Percentiles rank a stretch among this genome's conserved stretches.
These are phyloP conservation scores for Gloeophyllum trabeum DNA, from an alignment of 768 basidiomycete species.

Conservation along the genomic window DNA sequence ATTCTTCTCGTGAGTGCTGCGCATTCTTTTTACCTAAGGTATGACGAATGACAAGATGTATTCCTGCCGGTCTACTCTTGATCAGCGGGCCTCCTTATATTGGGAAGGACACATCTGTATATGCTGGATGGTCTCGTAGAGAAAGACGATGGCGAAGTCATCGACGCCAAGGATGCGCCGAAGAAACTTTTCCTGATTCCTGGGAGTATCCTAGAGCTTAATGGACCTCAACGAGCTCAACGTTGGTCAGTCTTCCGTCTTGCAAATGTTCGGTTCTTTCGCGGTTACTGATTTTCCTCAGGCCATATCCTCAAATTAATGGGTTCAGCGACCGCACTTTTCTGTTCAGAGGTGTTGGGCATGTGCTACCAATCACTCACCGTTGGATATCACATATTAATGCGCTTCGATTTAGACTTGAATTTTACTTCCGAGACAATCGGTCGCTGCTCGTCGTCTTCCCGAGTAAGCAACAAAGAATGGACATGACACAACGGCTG, in stretches of 20 bases:
- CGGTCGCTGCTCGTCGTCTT: slow-evolving; percentile 82
- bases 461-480: slow-evolving; percentile 52
- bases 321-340: slow-evolving; percentile 75
- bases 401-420: slow-evolving; percentile 41
- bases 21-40: no score
- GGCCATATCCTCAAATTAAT: slow-evolving; percentile 71
- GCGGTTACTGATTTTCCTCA: slow-evolving; percentile 16
- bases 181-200: slow-evolving; percentile 74
- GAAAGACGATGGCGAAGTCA: slow-evolving; percentile 77
- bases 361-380: neutral
- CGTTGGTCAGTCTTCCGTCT: slow-evolving; percentile 47
- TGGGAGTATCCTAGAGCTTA: slow-evolving; percentile 72
- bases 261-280: neutral
- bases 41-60: no score
- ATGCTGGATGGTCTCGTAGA: slow-evolving; percentile 87
- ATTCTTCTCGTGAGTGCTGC: slow-evolving; percentile 70
- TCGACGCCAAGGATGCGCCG: slow-evolving; percentile 81
- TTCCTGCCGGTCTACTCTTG: neutral
- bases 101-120: slow-evolving; percentile 78
- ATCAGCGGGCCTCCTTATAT: slow-evolving; percentile 77
- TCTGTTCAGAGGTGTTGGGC: slow-evolving; percentile 85
- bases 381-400: neutral
- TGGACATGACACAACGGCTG: slow-evolving; percentile 45
- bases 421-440: slow-evolving; percentile 90
- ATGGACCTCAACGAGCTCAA: slow-evolving; percentile 70